These are phyloP conservation scores for Fusarium sp. DNA, from an alignment of 2,329 filamentous ascomycete genomes.

Conservation along the genomic window DNA sequence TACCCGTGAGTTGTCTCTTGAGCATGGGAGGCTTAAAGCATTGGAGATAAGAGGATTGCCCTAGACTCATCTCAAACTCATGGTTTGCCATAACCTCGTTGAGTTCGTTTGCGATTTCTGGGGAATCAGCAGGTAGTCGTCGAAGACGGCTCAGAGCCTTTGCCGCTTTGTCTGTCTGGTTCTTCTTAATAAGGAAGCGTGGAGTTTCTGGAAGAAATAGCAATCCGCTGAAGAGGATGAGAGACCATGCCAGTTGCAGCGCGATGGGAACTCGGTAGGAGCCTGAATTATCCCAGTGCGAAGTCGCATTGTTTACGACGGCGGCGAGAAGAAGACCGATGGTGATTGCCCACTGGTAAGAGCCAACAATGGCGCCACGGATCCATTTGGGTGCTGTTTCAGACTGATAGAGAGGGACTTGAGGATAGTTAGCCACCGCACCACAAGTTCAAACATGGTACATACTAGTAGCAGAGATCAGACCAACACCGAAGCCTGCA, in stretches of 20 bases:
- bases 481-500: slow-evolving; percentile 79
- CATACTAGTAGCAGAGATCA: slow-evolving; percentile 75
- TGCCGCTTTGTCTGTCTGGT: slow-evolving; percentile 37
- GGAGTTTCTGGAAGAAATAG: slow-evolving; percentile 79
- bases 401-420: slow-evolving; percentile 78
- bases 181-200: slow-evolving; percentile 75
- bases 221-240: slow-evolving; percentile 75
- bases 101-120: slow-evolving; percentile 61
- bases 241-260: slow-evolving; percentile 76
- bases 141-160: too few relatives aligned
- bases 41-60: slow-evolving; percentile 63
- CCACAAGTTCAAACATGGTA: slow-evolving; percentile 1
- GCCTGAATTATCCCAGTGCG: slow-evolving; percentile 65
- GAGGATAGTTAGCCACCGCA: slow-evolving; percentile 3
- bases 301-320: slow-evolving; percentile 74
- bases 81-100: slow-evolving; percentile 74
- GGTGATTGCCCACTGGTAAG: slow-evolving; percentile 79
- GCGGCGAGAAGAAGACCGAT: slow-evolving; percentile 76
- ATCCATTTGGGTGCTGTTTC: slow-evolving; percentile 81
- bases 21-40: slow-evolving; percentile 66
- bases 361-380: slow-evolving; percentile 76
- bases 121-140: too few relatives aligned
- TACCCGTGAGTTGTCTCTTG: slow-evolving; percentile 74
- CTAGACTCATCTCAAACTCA: slow-evolving; percentile 71
- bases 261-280: slow-evolving; percentile 74